Percentiles rank a stretch among this genome's conserved stretches.
These are phyloP conservation scores for Trichosanthes truncata DNA, from an alignment of 306 rosid species.

Conservation along the genomic window DNA sequence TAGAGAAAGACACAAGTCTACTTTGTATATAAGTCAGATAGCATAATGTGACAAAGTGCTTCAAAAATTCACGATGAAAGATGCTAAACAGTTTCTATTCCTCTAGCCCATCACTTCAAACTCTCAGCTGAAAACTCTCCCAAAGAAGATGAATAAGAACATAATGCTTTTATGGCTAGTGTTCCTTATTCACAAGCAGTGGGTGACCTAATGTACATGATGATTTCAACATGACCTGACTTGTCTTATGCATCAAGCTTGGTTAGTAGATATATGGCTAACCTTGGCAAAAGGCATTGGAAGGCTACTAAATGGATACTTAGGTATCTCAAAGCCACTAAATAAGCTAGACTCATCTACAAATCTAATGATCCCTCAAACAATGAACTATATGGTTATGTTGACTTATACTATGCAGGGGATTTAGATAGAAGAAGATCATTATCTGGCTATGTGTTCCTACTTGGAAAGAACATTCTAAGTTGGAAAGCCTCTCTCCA, in stretches of 20 bases:
- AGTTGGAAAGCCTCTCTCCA: background rate
- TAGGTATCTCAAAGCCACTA: background rate
- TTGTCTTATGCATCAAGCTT: background rate
- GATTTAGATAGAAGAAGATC: background rate
- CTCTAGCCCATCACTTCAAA: background rate
- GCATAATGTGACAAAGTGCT: rapidly evolving
- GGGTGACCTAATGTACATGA: background rate
- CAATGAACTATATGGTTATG: background rate
- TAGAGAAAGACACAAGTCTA: background rate
- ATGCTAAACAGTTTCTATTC: background rate
- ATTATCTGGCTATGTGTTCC: background rate
- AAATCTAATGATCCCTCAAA: too few species aligned
- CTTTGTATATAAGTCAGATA: rapidly evolving
- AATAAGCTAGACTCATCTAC: background rate
- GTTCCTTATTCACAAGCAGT: background rate
- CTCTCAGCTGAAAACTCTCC: background rate
- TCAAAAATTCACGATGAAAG: rapidly evolving
- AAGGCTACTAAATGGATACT: background rate
- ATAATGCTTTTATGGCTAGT: rapidly evolving
- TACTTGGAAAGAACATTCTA: background rate
- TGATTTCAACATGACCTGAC: background rate
- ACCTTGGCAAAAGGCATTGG: background rate
- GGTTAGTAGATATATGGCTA: background rate
- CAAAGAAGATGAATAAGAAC: background rate
- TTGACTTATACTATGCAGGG: background rate